Base-by-base conservation (phyloP, 176 grass and related monocot genomes). In the Pharus latifolius region DNA sequence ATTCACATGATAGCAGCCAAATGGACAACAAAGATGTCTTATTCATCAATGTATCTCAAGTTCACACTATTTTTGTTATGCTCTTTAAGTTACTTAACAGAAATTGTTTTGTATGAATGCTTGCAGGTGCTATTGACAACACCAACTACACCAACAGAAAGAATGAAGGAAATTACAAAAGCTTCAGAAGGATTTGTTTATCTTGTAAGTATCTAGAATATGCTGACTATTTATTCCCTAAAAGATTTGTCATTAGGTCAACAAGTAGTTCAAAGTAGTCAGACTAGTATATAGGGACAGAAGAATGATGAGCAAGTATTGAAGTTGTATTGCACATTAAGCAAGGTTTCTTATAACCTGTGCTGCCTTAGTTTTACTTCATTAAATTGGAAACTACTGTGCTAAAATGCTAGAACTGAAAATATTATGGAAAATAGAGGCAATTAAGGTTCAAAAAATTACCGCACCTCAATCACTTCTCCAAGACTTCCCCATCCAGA, bases 131-230 rank as follows among this genome's bases (percentile, higher is more conserved):
- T 99, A 56, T 73, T 99, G 66, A 94, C 95, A 55, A 99, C 95
- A 77, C 96, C 96, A 28, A 99, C 96, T 58, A 99, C 96, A 76
- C 96, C 96, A 69, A 88, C 74, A 64, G 87, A 91, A 78, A 94
- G 96, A 94, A 99, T 99, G 90, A 84, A 95, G 69, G 67, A 75
- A 69, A 99, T 99, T 82, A 80, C 87, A 42, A 43, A 86, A 67
- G 79, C 79, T 79, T 88, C 96, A 45, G 90, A 95, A 95, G 96
- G 96, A 70, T 99, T 91, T 84, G 52, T 99, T 42, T 99, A 99
- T 78, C 90, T 99, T 64, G 96, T 99, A 73, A 86, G 81, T 75
- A 63, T 45, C 48, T 47, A 52, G 15, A 73, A 30, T 25, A 42
- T 33, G 5, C 3, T 24, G 49, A 20, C 13, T 83, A 55, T 8